Evolutionary conservation across 1,284 basidiomycete genomes (phyloP), one percentile per base, ranked within the genome.

Genomic region (Pisolithus thermaeus): DNA sequence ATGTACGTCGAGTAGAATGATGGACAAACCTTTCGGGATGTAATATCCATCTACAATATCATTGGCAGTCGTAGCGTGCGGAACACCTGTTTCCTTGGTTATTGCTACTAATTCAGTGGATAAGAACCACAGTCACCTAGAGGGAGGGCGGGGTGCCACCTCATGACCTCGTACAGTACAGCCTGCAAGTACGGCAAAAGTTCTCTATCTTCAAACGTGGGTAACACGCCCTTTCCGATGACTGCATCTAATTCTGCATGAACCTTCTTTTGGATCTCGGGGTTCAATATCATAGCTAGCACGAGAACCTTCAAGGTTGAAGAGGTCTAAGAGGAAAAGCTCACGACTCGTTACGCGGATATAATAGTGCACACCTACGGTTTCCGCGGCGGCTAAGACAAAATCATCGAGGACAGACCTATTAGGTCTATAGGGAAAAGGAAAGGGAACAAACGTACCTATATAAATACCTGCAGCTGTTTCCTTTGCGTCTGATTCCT

Each of bases 101-200:
- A 38, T n/a, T 20, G 18, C 18, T 20, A 20, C 18, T 20, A 20
- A 20, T 20, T 20, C 18, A 1, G 18, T 20, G 18, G 18, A 20
- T 20, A 20, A 20, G 18, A 22, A 7, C 14, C 44, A 32, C 7
- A 39, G 18, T 20, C 18, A 47, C 75, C 73, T 6, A 78, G 56
- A 52, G 76, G 76, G 4, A 58, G 68, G 14, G 77, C 69, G 2
- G 76, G 69, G 12, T 75, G 70, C 63, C 72, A 77, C n/a, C 81
- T 65, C 30, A 82, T 49, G 3, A 74, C 70, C 58, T 84, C 82
- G 55, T 76, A 72, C 49, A 80, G 56, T 3, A 78, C 55, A 1
- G 78, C 78, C 18, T 68, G 61, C 1, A 70, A 51, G 43, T 71
- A 73, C 1, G 64, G 62, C 9, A 72, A 47, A 0, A 42, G 53